phyloP scores from a whole-genome alignment of 2,329 filamentous ascomycete genomes.

The Fusarium abutilonis region DNA sequence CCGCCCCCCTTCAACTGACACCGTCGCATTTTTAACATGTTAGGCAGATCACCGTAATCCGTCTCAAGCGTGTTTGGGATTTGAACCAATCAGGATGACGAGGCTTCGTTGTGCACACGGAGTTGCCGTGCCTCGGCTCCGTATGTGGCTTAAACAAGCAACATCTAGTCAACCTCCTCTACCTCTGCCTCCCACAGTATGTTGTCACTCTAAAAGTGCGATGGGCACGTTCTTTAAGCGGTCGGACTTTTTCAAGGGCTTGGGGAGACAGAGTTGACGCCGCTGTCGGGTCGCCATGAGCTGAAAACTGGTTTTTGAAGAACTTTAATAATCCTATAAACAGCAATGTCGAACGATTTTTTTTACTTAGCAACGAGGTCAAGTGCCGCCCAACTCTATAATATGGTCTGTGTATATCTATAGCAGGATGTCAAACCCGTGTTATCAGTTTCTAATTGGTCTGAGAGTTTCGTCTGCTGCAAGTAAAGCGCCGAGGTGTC shows the following conservation, averaged over 20 bases:
- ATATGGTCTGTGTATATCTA: slow-evolving; percentile 21
- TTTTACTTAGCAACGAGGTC: background rate
- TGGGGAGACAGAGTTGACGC: slow-evolving; percentile 20
- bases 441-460: too few species aligned
- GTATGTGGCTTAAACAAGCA: slow-evolving; percentile 22
- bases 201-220: slow-evolving; percentile 6
- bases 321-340: background rate
- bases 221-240: slow-evolving; percentile 8
- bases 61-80: slow-evolving; percentile 44
- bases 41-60: slow-evolving; percentile 25
- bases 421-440: slow-evolving; percentile 17
- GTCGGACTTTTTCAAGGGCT: slow-evolving; percentile 32
- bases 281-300: slow-evolving; percentile 22
- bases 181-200: slow-evolving; percentile 10
- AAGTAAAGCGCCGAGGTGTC: background rate
- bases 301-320: slow-evolving; percentile 27
- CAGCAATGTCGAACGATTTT: slow-evolving; percentile 7
- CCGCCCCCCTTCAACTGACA: slow-evolving; percentile 21
- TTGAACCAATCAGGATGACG: slow-evolving; percentile 27
- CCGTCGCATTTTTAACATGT: slow-evolving; percentile 33
- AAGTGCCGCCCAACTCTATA: slow-evolving; percentile 4
- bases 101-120: slow-evolving; percentile 25
- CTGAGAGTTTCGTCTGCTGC: background rate
- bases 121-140: slow-evolving; percentile 42
- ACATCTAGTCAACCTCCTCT: slow-evolving; percentile 7